Conservation (phyloP, 805 yeast species). For the Candida patagonica region DNA sequence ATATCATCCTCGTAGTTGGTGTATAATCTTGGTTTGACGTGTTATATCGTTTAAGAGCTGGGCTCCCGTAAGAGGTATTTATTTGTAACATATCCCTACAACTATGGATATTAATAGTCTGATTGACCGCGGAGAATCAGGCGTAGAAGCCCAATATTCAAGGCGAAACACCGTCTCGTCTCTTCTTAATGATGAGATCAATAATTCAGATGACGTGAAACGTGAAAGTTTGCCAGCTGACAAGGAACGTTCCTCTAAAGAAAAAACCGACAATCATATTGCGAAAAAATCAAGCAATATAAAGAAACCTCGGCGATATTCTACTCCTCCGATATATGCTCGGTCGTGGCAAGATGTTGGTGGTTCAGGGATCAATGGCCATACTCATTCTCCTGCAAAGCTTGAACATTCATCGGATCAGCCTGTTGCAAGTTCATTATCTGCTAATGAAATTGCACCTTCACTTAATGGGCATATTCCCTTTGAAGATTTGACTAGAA, state of each 20-base stretch:
- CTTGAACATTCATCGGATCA: too few relatives aligned
- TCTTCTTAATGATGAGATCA: constrained; percentile 15
- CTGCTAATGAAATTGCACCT: constrained; percentile 29
- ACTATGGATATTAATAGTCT: constrained; percentile 16
- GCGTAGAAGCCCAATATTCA: constrained; percentile 1
- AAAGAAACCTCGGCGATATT: constrained; percentile 3
- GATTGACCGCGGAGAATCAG: constrained; percentile 7
- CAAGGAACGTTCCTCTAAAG: constrained; percentile 7
- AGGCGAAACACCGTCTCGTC: constrained; percentile 19
- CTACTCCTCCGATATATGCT: constrained; percentile 6
- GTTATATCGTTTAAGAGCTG: too few relatives aligned
- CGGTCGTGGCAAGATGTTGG: constrained; percentile 2
- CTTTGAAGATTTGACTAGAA: constrained; percentile 69
- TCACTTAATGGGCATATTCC: constrained; percentile 71
- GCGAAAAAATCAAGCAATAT: not conserved
- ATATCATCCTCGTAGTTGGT: too few relatives aligned
- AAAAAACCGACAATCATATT: not conserved
- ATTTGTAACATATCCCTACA: too few relatives aligned
- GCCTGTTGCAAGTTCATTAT: too few relatives aligned
- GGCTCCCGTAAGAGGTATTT: too few relatives aligned
- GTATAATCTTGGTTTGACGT: too few relatives aligned
- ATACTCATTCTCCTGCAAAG: too few relatives aligned
- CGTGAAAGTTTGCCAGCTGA: too few relatives aligned
- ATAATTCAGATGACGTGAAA: constrained; percentile 5
- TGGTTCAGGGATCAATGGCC: not conserved